Conservation (phyloP, 176 grass and related monocot genomes). For the Secale cereale region DNA sequence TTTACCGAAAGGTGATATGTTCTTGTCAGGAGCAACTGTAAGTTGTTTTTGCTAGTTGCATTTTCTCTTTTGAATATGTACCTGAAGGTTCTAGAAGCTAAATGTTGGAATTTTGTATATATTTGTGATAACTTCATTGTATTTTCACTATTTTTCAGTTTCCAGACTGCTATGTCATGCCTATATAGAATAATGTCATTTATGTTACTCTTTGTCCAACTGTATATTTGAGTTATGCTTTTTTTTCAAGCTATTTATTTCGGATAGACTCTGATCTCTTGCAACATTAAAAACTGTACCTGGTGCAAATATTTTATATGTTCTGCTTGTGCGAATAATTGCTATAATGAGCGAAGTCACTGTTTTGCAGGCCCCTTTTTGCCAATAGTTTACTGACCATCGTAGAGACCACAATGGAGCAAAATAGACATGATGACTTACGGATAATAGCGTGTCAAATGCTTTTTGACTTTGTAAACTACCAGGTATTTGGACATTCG, state of each 20-base stretch:
- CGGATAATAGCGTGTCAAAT: slow-evolving; percentile 67
- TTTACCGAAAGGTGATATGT: slow-evolving; percentile 87
- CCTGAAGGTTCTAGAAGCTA: background rate
- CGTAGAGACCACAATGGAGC: slow-evolving; percentile 79
- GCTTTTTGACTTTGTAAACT: slow-evolving; percentile 91
- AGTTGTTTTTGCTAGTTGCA: slow-evolving; percentile 50
- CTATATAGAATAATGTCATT: background rate
- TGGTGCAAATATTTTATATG: background rate
- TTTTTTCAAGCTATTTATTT: slow-evolving; percentile 3
- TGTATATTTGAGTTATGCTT: background rate
- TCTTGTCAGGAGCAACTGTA: slow-evolving; percentile 98
- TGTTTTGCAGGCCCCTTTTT: slow-evolving; percentile 79
- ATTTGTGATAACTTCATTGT: background rate
- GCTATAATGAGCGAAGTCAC: slow-evolving; percentile 8
- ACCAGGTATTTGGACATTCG: slow-evolving; percentile 62
- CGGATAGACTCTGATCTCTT: background rate
- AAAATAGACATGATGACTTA: slow-evolving; percentile 81
- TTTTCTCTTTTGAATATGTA: slow-evolving; percentile 20
- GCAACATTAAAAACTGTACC: background rate
- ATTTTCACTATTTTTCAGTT: background rate
- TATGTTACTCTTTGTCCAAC: background rate
- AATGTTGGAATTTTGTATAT: background rate
- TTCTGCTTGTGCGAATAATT: background rate
- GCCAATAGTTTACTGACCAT: slow-evolving; percentile 85
- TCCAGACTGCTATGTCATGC: background rate